A percentile compares a stretch with the other conserved stretches of the same genome.
These are phyloP conservation scores for Metschnikowia cubensis DNA, from an alignment of 805 yeast species.

Conservation along the genomic window DNA sequence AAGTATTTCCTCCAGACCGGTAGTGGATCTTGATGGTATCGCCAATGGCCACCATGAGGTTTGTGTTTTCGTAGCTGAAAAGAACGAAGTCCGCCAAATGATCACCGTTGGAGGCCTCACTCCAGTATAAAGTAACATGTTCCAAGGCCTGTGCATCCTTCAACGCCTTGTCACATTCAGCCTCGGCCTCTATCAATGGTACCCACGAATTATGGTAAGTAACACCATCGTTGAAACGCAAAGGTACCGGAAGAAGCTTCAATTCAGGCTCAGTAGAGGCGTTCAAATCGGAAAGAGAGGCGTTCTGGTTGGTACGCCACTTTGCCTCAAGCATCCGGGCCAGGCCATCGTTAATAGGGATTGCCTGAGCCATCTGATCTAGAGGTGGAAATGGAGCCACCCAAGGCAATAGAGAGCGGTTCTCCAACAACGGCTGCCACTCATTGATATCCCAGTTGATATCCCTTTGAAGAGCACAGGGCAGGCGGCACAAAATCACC, in stretches of 20 bases:
- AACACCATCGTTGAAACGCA: constrained; percentile 77
- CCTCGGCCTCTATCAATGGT: constrained; percentile 77
- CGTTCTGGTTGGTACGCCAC: constrained; percentile 72
- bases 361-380: constrained; percentile 54
- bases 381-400: constrained; percentile 68
- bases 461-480: constrained; percentile 77
- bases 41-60: constrained; percentile 73
- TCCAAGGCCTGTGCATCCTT: constrained; percentile 77
- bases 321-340: constrained; percentile 70
- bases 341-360: constrained; percentile 57
- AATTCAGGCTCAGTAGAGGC: constrained; percentile 31
- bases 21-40: constrained; percentile 63
- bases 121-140: constrained; percentile 72
- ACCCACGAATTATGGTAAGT: constrained; percentile 84
- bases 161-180: constrained; percentile 68
- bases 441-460: constrained; percentile 80
- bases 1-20: constrained; percentile 51
- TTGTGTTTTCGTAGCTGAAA: constrained; percentile 62
- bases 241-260: constrained; percentile 64
- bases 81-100: constrained; percentile 67
- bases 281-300: constrained; percentile 66
- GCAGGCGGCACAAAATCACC: constrained; percentile 80
- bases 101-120: constrained; percentile 56
- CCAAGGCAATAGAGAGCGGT: constrained; percentile 78
- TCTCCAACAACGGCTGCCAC: constrained; percentile 85